These are phyloP conservation scores for Cyberlindnera maritima DNA, from an alignment of 805 yeast genomes.

Conservation along the genomic window DNA sequence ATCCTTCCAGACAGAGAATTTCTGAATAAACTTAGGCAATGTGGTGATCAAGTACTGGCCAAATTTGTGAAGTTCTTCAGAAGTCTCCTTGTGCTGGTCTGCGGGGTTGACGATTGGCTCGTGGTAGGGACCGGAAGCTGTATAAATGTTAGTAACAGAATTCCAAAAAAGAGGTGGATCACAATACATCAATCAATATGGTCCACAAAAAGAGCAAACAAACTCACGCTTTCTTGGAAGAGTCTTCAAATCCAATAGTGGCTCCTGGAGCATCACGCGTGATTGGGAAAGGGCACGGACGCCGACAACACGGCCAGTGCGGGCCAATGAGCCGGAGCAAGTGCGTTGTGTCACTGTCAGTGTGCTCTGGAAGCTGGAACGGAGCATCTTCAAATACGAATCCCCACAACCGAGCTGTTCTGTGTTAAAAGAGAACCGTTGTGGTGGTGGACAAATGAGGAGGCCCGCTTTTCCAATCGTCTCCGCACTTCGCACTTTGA, in stretches of 20 bases:
- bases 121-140: constrained; percentile 22
- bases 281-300: constrained; percentile 5
- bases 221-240: constrained; percentile 23
- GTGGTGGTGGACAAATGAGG: constrained; percentile 1
- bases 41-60: constrained; percentile 77
- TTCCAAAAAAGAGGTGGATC: too few relatives aligned
- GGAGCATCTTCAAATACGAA: neutral
- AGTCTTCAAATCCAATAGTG: constrained; percentile 19
- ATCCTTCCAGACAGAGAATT: constrained; percentile 88
- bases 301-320: neutral
- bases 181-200: too few relatives aligned
- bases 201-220: neutral
- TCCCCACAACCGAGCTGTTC: too few relatives aligned
- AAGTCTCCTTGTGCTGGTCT: constrained; percentile 63
- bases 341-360: neutral
- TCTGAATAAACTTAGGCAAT: constrained; percentile 79
- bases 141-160: neutral
- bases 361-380: neutral
- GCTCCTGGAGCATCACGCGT: constrained; percentile 9
- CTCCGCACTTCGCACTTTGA: neutral
- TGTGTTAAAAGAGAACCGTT: neutral
- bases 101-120: constrained; percentile 63
- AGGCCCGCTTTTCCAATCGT: constrained; percentile 4
- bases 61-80: constrained; percentile 74
- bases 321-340: neutral